Evolutionary conservation across 2,329 filamentous ascomycete species (phyloP), one percentile per base, ranked within the genome.

Genomic region (Hyphodiscus sp.): DNA sequence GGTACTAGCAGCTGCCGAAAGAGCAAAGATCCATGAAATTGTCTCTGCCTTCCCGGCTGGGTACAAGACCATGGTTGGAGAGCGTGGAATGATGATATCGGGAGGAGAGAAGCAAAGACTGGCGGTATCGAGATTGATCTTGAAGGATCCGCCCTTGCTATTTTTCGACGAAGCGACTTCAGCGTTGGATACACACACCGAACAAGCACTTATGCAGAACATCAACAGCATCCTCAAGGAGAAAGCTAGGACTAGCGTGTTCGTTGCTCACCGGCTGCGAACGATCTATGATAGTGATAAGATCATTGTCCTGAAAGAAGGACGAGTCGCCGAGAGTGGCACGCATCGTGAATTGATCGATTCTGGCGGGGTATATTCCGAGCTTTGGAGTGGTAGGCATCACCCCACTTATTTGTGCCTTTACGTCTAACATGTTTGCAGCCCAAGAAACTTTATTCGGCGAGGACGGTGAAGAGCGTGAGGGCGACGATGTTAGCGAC

Each of bases 131-230:
- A 78, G 91, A 44, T 69, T 96, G 41, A 79, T 96, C 1, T 77
- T 96, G 54, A 96, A 96, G 69, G 89, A 96, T 61, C 90, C 91
- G 2, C 89, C 90, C 1, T 72, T 96, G 26, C 74, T 96, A 0
- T 96, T 96, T 78, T 96, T 96, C 63, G 91, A 96, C 61, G 91
- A 96, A 75, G 92, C 91, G 63, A 96, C 91, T 0, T 92, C 87
- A 47, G 91, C 92, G 1, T 76, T 96, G 33, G 91, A 96, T 68
- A 96, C 92, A 0, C 89, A 96, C 66, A 96, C 92, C 0, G 92
- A 96, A 72, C 89, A 95, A 71, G 87, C 88, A 1, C 77, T 97
- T 48, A 84, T 97, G 75, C 79, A 85, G 56, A 95, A 96, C 67
- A 96, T 97, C 69, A 96, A 96, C 70, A 86, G 86, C 61, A 94